These are phyloP conservation scores for Arabis hirsuta DNA, from an alignment of 345 rosid genomes.

Conservation along the genomic window DNA sequence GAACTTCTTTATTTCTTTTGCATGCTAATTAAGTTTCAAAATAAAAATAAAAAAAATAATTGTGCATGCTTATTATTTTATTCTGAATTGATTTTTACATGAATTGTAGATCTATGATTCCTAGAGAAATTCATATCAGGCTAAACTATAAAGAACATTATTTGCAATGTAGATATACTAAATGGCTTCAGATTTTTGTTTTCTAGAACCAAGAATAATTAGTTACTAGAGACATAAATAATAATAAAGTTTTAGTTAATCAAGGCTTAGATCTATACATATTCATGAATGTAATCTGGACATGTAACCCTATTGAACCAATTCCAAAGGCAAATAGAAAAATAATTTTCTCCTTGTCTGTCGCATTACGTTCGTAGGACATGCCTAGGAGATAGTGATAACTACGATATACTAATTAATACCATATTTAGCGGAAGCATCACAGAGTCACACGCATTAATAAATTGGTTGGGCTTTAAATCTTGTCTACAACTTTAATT, in stretches of 20 bases:
- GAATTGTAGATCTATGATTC: too few species aligned
- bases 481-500: too few species aligned
- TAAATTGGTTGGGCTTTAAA: too few species aligned
- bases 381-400: conserved; percentile 10
- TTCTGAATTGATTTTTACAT: too few species aligned
- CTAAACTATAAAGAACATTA: too few species aligned
- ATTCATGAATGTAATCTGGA: conserved; percentile 25
- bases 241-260: background rate
- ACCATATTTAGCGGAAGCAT: conserved; percentile 20
- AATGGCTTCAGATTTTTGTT: background rate
- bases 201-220: conserved; percentile 5
- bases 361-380: conserved; percentile 19
- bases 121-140: too few species aligned
- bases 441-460: background rate
- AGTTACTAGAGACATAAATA: conserved; percentile 11
- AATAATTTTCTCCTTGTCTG: background rate
- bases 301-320: background rate
- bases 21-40: too few species aligned
- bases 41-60: too few species aligned
- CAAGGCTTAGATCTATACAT: conserved; percentile 5
- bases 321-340: background rate
- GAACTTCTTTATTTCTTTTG: too few species aligned
- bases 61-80: too few species aligned
- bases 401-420: background rate
- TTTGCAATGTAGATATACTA: too few species aligned